Evolutionary conservation across 2,329 filamentous ascomycete species (phyloP), one percentile per base, ranked within the genome.

Genomic region (Domatiomyces globalis): DNA sequence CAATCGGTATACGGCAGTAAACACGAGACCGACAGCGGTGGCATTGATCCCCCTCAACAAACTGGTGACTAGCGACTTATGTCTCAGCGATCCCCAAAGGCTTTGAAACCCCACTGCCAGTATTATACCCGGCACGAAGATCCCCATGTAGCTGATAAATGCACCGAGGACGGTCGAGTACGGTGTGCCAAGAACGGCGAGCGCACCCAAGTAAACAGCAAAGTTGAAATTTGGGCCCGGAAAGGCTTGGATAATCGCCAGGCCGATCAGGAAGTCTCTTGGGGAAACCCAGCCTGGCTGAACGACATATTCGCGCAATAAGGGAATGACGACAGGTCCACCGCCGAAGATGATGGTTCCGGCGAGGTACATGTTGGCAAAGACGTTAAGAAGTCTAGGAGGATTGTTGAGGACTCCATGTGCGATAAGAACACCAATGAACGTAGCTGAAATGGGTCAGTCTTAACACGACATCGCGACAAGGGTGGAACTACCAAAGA

Each of bases 341-440:
- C 80, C 79, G 2, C 80, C 80, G 48, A 81, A 79, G 57, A 80
- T 81, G 53, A 82, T 76, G 1, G 83, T 87, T 0, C 84, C 84
- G 0, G 83, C 84, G 0, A 87, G 78, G 60, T 83, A 86, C 66
- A 87, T 76, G 63, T 85, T 87, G 7, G 81, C 72, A 59, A 87
- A 87, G 25, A 87, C 72, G 45, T 74, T 71, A 57, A 80, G 79
- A 0, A 74, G 65, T 0, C 80, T 65, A 0, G 77, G 70, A 0
- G 65, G 66, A 12, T 62, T 43, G 0, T 64, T 52, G 8, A 74
- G 49, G 1, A 66, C 48, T 66, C 65, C 54, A 61, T 72, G 65
- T 0, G 75, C 58, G 15, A 76, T 69, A 62, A 85, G 75, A 18
- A 84, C 62, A 1, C 67, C 60, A 46, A 78, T 67, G 57, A 87